Evolutionary conservation across 192 early-diverging fungal species (phyloP), one percentile per base, ranked within the genome.

Genomic region (Pecoramyces ruminantium): DNA sequence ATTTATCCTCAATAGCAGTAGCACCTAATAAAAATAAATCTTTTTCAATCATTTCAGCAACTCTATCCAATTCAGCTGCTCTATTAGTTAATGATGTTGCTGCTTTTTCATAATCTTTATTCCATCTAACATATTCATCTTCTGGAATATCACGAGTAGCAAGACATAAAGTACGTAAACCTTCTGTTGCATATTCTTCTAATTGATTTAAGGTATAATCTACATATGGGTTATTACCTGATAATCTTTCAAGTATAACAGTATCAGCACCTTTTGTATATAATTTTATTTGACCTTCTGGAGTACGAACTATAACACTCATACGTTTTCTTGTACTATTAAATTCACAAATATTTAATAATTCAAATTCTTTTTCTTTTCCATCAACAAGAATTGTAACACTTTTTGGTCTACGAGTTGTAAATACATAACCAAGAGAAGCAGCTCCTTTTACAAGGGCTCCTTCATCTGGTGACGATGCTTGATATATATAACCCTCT

Each of bases 241-340:
- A 88, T 80, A 99, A 85, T 16, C 98, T 91, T 87, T 98, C 96
- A 11, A 97, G 81, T 83, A 99, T 97, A 8, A 98, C 96, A 1
- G 96, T 97, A 83, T 99, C 98, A 11, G 98, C 98, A 39, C 98
- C 98, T 83, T 99, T 99, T 85, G 94, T 94, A 89, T 95, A 99
- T 42, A 99, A 84, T 83, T 94, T 94, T 82, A 92, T 88, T 51
- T 86, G 51, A 29, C 82, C 81, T 82, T 29, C 51, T 2, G 96
- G 94, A 16, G 91, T 89, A 16, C 96, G 92, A 29, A 98, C 89
- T 38, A 99, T 86, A 11, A 94, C 94, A 13, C 94, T 96, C 98
- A 99, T 99, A 80, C 98, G 91, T 84, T 99, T 99, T 67, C 98
- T 90, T n/a, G 96, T 97, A 77, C 94, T 96, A 85, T 99, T 97